Evolutionary conservation across 306 rosid genomes (phyloP).

Genomic region (Nissolia schottii): DNA sequence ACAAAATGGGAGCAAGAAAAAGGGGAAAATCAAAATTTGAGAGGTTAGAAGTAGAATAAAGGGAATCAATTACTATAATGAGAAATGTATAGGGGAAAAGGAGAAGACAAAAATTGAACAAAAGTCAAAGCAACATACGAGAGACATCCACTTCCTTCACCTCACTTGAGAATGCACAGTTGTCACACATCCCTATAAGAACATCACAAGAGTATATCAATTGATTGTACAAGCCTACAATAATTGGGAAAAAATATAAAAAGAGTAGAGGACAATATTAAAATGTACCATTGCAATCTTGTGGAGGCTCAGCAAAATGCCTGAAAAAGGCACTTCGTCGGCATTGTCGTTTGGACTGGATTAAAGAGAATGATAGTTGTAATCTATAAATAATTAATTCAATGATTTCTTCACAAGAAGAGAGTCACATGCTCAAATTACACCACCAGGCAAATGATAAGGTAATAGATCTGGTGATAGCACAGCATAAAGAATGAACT

Average conservation of each 20-base stretch:
- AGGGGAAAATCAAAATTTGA: not conserved
- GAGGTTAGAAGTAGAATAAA: not conserved
- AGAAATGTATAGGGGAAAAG: not conserved
- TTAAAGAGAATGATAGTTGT: constrained; percentile 14
- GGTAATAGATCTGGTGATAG: not conserved
- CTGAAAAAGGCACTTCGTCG: constrained; percentile 73
- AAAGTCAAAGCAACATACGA: constrained; percentile 45
- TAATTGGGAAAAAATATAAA: not conserved
- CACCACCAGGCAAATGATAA: not conserved
- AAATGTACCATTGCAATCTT: constrained; percentile 82
- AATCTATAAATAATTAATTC: not conserved
- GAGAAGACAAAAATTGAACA: constrained; percentile 12
- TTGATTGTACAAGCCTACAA: constrained; percentile 3
- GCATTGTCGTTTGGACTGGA: constrained; percentile 76
- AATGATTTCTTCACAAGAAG: constrained; percentile 2
- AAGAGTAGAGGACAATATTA: constrained; percentile 1
- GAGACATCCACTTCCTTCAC: constrained; percentile 73
- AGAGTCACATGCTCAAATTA: not conserved
- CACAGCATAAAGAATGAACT: constrained; percentile 11
- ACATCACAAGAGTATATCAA: constrained; percentile 14
- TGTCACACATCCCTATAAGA: constrained; percentile 87
- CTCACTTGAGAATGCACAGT: constrained; percentile 68
- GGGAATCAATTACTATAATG: constrained; percentile 3
- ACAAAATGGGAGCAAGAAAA: constrained; percentile 17
- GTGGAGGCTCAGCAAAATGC: constrained; percentile 87